A percentile compares a stretch with the other conserved stretches of the same genome.
Conservation (phyloP, 441 rosid genomes). For the Kokia cookei region DNA sequence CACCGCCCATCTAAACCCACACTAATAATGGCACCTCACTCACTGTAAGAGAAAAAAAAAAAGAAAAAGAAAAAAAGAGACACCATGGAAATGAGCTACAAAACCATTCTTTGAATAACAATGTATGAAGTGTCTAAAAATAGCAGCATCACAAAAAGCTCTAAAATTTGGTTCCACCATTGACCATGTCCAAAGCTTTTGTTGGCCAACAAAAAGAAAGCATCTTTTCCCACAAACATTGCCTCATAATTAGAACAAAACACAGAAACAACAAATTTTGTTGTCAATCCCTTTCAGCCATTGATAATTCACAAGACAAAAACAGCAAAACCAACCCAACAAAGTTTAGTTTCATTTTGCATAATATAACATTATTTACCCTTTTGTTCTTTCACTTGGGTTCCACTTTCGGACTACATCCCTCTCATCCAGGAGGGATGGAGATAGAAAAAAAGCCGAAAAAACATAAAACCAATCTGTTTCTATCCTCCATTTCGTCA, state of each 20-base stretch:
- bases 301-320: slow-evolving; percentile 3
- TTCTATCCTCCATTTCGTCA: slow-evolving; percentile 29
- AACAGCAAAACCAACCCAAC: neutral
- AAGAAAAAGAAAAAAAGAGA: too few species aligned
- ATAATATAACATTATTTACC: neutral
- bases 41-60: neutral
- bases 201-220: slow-evolving; percentile 1
- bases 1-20: too few species aligned
- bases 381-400: neutral
- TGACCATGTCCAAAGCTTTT: slow-evolving; percentile 32
- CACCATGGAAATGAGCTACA: neutral
- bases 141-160: neutral
- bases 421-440: slow-evolving; percentile 78
- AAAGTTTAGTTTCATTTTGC: too few species aligned
- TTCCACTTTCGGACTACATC: slow-evolving; percentile 7
- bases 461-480: slow-evolving; percentile 9
- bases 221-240: slow-evolving; percentile 20
- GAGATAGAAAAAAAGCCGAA: slow-evolving; percentile 48
- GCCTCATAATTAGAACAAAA: slow-evolving; percentile 13
- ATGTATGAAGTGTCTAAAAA: neutral
- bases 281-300: slow-evolving; percentile 21
- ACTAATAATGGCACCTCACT: neutral
- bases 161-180: neutral
- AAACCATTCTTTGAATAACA: too few species aligned
- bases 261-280: slow-evolving; percentile 8